Evolutionary conservation across 2,329 filamentous ascomycete species (phyloP).

Genomic region (Neurospora crassa): DNA sequence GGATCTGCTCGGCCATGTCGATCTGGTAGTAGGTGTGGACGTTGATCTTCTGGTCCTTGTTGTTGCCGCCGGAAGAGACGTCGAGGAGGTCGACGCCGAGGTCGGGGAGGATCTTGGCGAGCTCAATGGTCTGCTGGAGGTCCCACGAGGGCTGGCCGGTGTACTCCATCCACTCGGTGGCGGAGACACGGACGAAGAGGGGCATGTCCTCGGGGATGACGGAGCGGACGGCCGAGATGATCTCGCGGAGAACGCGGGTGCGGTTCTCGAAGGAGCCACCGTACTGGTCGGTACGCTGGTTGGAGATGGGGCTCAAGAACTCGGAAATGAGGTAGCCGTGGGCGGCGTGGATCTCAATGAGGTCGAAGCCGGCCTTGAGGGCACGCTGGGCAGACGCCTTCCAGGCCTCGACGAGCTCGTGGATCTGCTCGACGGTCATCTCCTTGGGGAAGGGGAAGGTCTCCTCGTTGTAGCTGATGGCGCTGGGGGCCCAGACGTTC

Average conservation of each 20-base stretch:
- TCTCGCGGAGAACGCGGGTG: slow-evolving; percentile 48
- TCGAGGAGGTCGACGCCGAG: slow-evolving; percentile 76
- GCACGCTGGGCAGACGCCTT: slow-evolving; percentile 48
- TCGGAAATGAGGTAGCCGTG: slow-evolving; percentile 59
- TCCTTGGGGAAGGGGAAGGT: slow-evolving; percentile 53
- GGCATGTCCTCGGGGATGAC: slow-evolving; percentile 45
- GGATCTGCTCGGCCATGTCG: slow-evolving; percentile 61
- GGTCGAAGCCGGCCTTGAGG: slow-evolving; percentile 62
- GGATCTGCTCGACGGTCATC: slow-evolving; percentile 60
- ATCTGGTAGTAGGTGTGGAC: slow-evolving; percentile 62
- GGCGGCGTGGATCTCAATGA: slow-evolving; percentile 58
- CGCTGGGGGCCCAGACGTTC: slow-evolving; percentile 41
- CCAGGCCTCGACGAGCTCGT: slow-evolving; percentile 52
- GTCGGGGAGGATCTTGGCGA: slow-evolving; percentile 61
- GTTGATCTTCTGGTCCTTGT: slow-evolving; percentile 49
- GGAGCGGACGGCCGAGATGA: slow-evolving; percentile 39
- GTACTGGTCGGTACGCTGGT: slow-evolving; percentile 54
- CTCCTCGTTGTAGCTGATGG: slow-evolving; percentile 46
- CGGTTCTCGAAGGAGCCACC: slow-evolving; percentile 59
- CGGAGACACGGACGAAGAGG: slow-evolving; percentile 50
- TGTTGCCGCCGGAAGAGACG: slow-evolving; percentile 67
- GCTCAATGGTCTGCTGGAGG: slow-evolving; percentile 53
- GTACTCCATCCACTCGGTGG: slow-evolving; percentile 53
- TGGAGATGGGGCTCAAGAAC: slow-evolving; percentile 52
- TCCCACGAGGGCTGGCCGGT: slow-evolving; percentile 49